Evolutionary conservation across 495 filamentous ascomycete species (phyloP).

Genomic region (Neurospora tetrasperma): DNA sequence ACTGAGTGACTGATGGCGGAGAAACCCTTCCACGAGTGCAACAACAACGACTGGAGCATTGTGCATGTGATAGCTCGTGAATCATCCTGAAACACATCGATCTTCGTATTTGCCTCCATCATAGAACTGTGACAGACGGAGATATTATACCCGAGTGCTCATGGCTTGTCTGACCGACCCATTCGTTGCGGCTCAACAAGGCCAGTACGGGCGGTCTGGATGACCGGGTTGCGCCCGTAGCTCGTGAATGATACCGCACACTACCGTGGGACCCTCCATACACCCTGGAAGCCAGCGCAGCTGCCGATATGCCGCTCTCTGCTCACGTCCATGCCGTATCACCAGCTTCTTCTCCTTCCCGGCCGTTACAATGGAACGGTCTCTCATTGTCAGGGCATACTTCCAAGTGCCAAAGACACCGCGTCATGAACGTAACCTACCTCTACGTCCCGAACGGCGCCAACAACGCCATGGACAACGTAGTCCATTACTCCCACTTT

Average conservation of each 20-base stretch:
- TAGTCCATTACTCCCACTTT: neutral
- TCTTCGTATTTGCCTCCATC: conserved; percentile 23
- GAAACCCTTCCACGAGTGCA: conserved; percentile 45
- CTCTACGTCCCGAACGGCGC: neutral
- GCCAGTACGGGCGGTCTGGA: neutral
- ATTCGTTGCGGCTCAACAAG: neutral
- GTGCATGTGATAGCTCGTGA: conserved; percentile 54
- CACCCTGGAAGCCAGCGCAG: neutral
- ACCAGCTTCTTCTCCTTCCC: neutral
- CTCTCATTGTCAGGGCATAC: neutral
- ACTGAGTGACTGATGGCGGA: neutral
- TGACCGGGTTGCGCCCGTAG: neutral
- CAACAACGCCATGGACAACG: neutral
- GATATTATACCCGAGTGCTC: conserved; percentile 5
- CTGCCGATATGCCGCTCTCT: neutral
- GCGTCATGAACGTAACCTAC: neutral
- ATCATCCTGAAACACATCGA: conserved; percentile 55
- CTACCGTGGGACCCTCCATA: neutral
- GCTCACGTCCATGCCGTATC: neutral
- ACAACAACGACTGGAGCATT: conserved; percentile 35
- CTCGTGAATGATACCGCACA: neutral
- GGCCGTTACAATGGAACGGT: neutral
- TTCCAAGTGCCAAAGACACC: neutral
- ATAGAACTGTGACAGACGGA: neutral
- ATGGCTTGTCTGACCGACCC: conserved; percentile 8